phyloP scores from a whole-genome alignment of 73 alveolate genomes.

The Symbiodinium natans region DNA sequence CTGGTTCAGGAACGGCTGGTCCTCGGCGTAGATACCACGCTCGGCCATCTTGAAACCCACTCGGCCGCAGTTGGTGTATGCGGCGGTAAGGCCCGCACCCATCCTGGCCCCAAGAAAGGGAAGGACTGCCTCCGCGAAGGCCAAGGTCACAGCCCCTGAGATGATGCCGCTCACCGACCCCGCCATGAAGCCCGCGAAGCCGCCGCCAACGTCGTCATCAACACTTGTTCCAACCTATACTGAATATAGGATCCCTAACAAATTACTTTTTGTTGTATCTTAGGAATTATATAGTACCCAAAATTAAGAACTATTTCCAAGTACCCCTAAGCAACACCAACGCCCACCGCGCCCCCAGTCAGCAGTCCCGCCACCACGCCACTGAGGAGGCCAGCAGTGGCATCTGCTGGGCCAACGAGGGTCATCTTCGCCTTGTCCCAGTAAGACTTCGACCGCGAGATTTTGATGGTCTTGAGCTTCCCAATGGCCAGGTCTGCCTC shows the following conservation, averaged over 20 bases:
- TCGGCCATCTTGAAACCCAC: neutral
- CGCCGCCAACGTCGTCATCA: neutral
- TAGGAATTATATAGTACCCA: too few relatives aligned
- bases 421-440: neutral
- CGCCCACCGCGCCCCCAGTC: neutral
- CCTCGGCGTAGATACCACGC: neutral
- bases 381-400: neutral
- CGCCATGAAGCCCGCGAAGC: neutral
- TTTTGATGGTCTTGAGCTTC: neutral
- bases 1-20: neutral
- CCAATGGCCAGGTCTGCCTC: too few relatives aligned
- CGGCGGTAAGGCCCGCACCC: neutral
- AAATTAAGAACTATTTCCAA: too few relatives aligned
- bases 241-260: too few relatives aligned
- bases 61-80: neutral
- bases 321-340: too few relatives aligned
- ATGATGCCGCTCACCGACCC: too few relatives aligned
- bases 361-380: neutral
- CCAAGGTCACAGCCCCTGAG: neutral
- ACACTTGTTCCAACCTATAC: too few relatives aligned
- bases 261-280: too few relatives aligned
- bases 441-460: neutral
- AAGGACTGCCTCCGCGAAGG: neutral
- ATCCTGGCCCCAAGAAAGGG: neutral
- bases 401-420: neutral